A percentile compares a stretch with the other conserved stretches of the same genome.
Evolutionary conservation across 345 rosid genomes (phyloP).

Genomic region (Eutrema yunnanense): DNA sequence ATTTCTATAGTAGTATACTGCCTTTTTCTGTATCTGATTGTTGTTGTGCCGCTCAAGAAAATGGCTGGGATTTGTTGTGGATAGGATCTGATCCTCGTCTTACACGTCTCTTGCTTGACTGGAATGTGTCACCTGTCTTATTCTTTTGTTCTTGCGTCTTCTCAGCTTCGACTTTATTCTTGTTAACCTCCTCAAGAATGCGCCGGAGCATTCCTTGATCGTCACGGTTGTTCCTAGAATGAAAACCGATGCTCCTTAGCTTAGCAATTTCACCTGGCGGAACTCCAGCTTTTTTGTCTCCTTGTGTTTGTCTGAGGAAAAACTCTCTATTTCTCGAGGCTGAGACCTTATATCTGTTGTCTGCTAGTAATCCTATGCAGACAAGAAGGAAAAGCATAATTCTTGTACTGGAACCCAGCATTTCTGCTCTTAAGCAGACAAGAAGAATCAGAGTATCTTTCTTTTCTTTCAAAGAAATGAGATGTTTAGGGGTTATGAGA

Average conservation of each 20-base stretch:
- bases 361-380: slow-evolving; percentile 45
- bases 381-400: slow-evolving; percentile 47
- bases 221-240: slow-evolving; percentile 23
- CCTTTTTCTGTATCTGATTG: slow-evolving; percentile 20
- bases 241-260: slow-evolving; percentile 31
- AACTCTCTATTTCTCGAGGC: slow-evolving; percentile 42
- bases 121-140: slow-evolving; percentile 42
- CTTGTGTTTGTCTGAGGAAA: slow-evolving; percentile 30
- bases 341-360: slow-evolving; percentile 39
- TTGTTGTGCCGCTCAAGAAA: slow-evolving; percentile 31
- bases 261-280: slow-evolving; percentile 35
- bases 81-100: slow-evolving; percentile 83
- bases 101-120: slow-evolving; percentile 68
- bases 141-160: slow-evolving; percentile 32
- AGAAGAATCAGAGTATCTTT: slow-evolving; percentile 37
- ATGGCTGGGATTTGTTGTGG: slow-evolving; percentile 54
- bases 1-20: slow-evolving; percentile 31
- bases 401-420: slow-evolving; percentile 41
- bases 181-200: slow-evolving; percentile 32
- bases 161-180: slow-evolving; percentile 30
- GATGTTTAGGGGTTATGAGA: slow-evolving; percentile 30
- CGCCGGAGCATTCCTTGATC: slow-evolving; percentile 32
- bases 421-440: slow-evolving; percentile 34
- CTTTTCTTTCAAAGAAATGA: slow-evolving; percentile 35
- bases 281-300: slow-evolving; percentile 16